Evolutionary conservation across 2,329 filamentous ascomycete species (phyloP).

Genomic region (Corynespora cassiicola): DNA sequence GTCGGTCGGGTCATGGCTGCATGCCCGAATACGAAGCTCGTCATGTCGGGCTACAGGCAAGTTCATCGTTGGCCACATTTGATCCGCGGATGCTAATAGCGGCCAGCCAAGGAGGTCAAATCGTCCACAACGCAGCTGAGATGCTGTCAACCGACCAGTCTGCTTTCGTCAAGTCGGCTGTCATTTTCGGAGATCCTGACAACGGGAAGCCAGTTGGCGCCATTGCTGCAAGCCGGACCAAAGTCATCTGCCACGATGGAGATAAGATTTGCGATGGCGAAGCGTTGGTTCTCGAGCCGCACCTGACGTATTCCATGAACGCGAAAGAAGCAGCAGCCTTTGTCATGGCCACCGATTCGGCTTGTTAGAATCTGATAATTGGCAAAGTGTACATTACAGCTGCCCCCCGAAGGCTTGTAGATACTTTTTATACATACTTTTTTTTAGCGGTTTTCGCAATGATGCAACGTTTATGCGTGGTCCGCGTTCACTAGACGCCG

Average conservation of each 20-base stretch:
- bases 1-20: conserved; percentile 46
- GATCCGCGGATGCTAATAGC: too few relatives aligned
- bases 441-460: too few relatives aligned
- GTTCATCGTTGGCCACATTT: too few relatives aligned
- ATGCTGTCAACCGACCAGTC: conserved; percentile 31
- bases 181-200: conserved; percentile 48
- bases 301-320: conserved; percentile 42
- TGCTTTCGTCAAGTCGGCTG: conserved; percentile 31
- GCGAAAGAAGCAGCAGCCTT: conserved; percentile 40
- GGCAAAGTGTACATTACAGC: too few relatives aligned
- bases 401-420: too few relatives aligned
- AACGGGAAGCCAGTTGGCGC: conserved; percentile 40
- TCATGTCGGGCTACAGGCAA: conserved; percentile 58
- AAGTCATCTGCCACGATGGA: conserved; percentile 41
- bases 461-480: too few relatives aligned
- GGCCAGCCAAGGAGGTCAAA: conserved; percentile 48
- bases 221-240: conserved; percentile 36
- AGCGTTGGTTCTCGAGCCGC: conserved; percentile 35
- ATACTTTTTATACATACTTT: too few relatives aligned
- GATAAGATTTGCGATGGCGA: conserved; percentile 44
- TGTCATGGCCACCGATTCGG: conserved; percentile 16
- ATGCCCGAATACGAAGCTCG: conserved; percentile 55
- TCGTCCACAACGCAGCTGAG: conserved; percentile 54
- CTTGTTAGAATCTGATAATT: too few relatives aligned
- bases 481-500: too few relatives aligned